Percentiles rank a stretch among this genome's conserved stretches.
These are phyloP conservation scores for Cercophora sp. DNA, from an alignment of 495 filamentous ascomycete species.

Conservation along the genomic window DNA sequence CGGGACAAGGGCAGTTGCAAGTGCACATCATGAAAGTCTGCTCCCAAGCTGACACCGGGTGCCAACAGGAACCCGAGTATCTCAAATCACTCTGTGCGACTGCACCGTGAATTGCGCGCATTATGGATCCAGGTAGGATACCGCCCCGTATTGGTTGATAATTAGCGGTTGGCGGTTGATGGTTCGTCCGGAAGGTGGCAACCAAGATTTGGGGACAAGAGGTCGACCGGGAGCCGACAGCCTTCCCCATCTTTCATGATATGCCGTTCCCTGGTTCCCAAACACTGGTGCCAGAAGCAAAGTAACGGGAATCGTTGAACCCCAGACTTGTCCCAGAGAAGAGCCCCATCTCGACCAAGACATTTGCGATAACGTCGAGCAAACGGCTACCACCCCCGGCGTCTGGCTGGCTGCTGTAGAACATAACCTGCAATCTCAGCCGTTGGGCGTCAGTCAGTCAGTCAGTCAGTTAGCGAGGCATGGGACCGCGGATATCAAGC, in stretches of 20 bases:
- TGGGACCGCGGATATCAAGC: constrained; percentile 6
- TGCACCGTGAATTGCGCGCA: no score
- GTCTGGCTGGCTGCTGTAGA: no score
- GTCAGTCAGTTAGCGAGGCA: no score
- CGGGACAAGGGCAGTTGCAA: not conserved
- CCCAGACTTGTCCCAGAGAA: no score
- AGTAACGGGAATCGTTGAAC: no score
- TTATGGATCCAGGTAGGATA: no score
- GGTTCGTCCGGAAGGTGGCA: constrained; percentile 26
- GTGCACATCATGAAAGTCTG: not conserved
- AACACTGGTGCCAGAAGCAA: constrained; percentile 4
- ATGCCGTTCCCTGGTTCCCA: constrained; percentile 19
- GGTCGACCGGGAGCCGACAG: constrained; percentile 16
- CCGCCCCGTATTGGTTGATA: no score
- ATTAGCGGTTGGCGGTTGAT: constrained; percentile 1
- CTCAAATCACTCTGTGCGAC: no score
- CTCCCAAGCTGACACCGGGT: constrained; percentile 5
- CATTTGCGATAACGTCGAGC: constrained; percentile 1
- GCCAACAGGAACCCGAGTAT: constrained; percentile 2
- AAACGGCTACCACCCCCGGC: not conserved
- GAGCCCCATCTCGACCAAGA: constrained; percentile 1
- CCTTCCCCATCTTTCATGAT: constrained; percentile 3
- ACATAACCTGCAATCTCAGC: not conserved
- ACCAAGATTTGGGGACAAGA: constrained; percentile 29
- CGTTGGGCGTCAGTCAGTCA: not conserved